These are phyloP conservation scores for Fistulinella prunicolor DNA, from an alignment of 768 basidiomycete species.

Conservation along the genomic window DNA sequence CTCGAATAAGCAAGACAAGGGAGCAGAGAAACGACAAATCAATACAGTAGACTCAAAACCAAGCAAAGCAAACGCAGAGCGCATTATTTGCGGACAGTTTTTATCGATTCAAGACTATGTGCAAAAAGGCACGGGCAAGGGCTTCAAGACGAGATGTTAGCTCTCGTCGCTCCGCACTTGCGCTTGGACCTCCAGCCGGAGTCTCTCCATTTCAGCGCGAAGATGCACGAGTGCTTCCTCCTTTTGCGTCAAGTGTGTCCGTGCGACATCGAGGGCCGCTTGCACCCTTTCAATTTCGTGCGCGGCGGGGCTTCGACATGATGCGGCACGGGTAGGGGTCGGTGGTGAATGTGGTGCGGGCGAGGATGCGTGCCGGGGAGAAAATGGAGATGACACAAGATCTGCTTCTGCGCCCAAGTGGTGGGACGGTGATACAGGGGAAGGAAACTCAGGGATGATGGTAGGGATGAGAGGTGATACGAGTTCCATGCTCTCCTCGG, in stretches of 20 bases:
- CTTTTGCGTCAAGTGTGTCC: conserved; percentile 20
- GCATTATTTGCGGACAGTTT: too few species aligned
- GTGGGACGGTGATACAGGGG: conserved; percentile 1
- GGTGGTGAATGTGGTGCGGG: conserved; percentile 1
- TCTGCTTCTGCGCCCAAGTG: conserved; percentile 7
- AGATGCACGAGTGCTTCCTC: conserved; percentile 20
- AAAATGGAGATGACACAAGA: conserved; percentile 18
- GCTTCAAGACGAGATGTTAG: not conserved
- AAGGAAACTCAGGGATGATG: conserved; percentile 7
- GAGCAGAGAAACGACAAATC: too few species aligned
- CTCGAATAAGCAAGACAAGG: too few species aligned
- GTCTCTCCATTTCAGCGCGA: conserved; percentile 22
- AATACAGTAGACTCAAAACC: too few species aligned
- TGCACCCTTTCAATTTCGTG: conserved; percentile 24
- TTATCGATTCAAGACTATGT: not conserved
- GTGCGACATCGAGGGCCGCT: conserved; percentile 19
- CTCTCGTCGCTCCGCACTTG: not conserved
- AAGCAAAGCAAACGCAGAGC: too few species aligned
- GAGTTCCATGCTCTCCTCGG: conserved; percentile 50
- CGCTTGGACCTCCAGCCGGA: conserved; percentile 10
- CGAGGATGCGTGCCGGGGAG: conserved; percentile 20
- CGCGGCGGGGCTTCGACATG: conserved; percentile 5
- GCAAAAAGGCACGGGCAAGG: too few species aligned
- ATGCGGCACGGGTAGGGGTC: not conserved
- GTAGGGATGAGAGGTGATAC: conserved; percentile 47